Evolutionary conservation across 441 rosid species (phyloP).

Genomic region (Adansonia grandidieri): DNA sequence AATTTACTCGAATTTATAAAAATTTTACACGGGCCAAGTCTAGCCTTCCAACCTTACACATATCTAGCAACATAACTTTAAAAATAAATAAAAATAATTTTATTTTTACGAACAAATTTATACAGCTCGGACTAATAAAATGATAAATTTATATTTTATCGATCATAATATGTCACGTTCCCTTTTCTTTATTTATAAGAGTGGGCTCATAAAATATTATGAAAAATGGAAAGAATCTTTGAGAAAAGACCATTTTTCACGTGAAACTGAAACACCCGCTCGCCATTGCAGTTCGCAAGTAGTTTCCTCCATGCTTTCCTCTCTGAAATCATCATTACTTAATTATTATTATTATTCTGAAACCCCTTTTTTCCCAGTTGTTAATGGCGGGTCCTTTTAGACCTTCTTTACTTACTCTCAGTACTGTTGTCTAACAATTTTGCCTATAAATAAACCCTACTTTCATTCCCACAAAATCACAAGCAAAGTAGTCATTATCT

Average conservation of each 20-base stretch:
- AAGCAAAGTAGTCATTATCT: neutral
- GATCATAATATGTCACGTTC: too few species aligned
- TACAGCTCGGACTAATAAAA: too few species aligned
- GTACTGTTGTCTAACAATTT: neutral
- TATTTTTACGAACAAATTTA: too few species aligned
- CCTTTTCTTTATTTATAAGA: too few species aligned
- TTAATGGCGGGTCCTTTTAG: neutral
- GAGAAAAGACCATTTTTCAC: neutral
- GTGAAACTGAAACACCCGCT: neutral
- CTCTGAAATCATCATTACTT: neutral
- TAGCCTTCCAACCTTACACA: too few species aligned
- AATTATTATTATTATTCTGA: neutral
- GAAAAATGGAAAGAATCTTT: neutral
- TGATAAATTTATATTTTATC: too few species aligned
- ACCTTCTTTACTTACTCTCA: neutral
- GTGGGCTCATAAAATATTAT: neutral
- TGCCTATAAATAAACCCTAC: slow-evolving; percentile 6
- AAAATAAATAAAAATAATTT: too few species aligned
- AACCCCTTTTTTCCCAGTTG: neutral
- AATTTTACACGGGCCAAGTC: too few species aligned
- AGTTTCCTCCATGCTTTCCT: neutral
- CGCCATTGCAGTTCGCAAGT: neutral
- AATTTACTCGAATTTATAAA: too few species aligned
- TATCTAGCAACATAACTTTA: too few species aligned
- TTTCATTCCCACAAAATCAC: neutral